phyloP scores from a whole-genome alignment of 352 stramenopile genomes.

The Thraustochytrium striatum region DNA sequence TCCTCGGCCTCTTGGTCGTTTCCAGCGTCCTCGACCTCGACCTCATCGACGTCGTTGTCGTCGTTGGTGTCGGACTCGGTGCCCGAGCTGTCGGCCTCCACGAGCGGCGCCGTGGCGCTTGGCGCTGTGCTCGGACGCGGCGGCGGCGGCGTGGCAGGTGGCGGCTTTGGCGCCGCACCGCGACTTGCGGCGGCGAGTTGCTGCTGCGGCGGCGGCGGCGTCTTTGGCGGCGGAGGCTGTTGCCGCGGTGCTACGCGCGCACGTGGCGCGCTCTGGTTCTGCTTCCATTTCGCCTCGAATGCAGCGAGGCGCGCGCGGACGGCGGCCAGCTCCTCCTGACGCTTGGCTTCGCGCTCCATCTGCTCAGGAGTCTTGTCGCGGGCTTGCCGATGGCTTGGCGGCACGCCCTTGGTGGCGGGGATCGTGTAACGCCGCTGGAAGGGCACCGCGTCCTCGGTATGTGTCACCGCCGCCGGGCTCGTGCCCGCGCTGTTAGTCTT shows the following conservation, averaged over 20 bases:
- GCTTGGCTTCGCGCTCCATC: constrained; percentile 17
- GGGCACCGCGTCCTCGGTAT: too few species aligned
- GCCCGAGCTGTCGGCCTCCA: background rate
- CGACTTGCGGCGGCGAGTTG: too few species aligned
- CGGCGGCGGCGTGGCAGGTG: background rate
- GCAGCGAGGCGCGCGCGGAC: constrained; percentile 14
- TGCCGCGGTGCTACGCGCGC: too few species aligned
- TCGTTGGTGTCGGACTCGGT: background rate
- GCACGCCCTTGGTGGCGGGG: too few species aligned
- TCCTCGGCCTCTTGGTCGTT: background rate
- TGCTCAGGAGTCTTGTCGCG: constrained; percentile 38
- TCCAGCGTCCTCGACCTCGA: background rate
- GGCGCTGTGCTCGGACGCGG: background rate
- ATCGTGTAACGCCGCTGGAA: too few species aligned
- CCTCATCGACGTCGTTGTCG: background rate
- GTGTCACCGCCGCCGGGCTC: too few species aligned
- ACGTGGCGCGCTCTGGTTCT: too few species aligned
- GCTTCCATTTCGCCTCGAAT: constrained; percentile 42
- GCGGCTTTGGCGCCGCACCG: background rate
- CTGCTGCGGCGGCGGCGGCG: too few species aligned
- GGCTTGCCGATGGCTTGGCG: too few species aligned
- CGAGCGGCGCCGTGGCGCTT: background rate
- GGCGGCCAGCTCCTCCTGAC: constrained; percentile 37
- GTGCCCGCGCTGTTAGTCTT: too few species aligned
- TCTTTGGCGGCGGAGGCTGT: too few species aligned